Conservation (phyloP, 208 protist genomes). For the Crithidia mellificae region DNA sequence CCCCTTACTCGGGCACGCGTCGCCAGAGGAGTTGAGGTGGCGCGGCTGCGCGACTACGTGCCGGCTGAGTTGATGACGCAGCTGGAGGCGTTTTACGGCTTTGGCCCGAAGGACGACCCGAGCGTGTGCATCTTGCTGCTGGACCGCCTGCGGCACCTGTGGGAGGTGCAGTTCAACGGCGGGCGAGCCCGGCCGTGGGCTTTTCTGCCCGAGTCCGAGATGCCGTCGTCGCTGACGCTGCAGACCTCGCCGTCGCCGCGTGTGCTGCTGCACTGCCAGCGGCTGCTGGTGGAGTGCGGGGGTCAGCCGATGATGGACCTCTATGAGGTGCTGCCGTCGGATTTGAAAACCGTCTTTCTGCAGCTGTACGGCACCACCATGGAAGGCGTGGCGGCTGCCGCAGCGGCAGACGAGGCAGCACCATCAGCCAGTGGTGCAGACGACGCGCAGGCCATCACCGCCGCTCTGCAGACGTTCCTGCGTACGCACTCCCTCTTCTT, state of each 20-base stretch:
- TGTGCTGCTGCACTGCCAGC: slow-evolving; percentile 40
- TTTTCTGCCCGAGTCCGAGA: slow-evolving; percentile 45
- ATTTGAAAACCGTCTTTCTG: slow-evolving; percentile 43
- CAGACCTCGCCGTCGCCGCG: slow-evolving; percentile 77
- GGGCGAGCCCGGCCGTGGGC: slow-evolving; percentile 66
- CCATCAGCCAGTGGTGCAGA: too few species aligned
- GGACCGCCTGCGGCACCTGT: slow-evolving; percentile 83
- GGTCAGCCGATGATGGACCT: slow-evolving; percentile 38
- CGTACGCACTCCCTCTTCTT: slow-evolving; percentile 74
- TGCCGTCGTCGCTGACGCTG: slow-evolving; percentile 79
- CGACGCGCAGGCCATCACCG: background rate
- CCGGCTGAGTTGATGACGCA: slow-evolving; percentile 36
- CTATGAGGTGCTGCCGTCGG: slow-evolving; percentile 29
- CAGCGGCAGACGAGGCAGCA: background rate
- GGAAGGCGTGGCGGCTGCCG: background rate
- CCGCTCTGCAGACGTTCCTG: slow-evolving; percentile 44
- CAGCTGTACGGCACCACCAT: slow-evolving; percentile 14
- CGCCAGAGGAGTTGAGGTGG: slow-evolving; percentile 36
- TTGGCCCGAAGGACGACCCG: slow-evolving; percentile 16
- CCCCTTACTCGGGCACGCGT: slow-evolving; percentile 7
- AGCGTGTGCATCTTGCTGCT: slow-evolving; percentile 61
- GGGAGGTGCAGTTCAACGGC: slow-evolving; percentile 66
- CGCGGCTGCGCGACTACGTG: slow-evolving; percentile 42
- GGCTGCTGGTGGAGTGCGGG: slow-evolving; percentile 31
- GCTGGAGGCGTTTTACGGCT: slow-evolving; percentile 39